Evolutionary conservation across 2,329 filamentous ascomycete genomes (phyloP).

Genomic region (Stemphylium vesicarium): DNA sequence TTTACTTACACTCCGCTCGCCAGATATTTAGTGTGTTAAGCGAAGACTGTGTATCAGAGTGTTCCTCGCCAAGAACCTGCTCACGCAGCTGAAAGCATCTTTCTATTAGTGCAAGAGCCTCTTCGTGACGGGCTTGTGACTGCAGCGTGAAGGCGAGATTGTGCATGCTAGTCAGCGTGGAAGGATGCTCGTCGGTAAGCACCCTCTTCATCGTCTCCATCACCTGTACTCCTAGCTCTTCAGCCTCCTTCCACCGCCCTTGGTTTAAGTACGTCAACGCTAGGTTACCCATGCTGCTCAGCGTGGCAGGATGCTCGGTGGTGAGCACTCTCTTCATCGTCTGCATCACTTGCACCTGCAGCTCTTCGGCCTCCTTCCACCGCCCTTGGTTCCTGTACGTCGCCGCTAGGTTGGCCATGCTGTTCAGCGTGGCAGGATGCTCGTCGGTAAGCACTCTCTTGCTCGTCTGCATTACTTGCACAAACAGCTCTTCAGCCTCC

Average conservation of each 20-base stretch:
- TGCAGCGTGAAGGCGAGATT: slow-evolving; percentile 3
- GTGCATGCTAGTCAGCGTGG: slow-evolving; percentile 9
- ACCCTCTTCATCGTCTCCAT: slow-evolving; percentile 19
- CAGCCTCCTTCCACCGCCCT: slow-evolving; percentile 3
- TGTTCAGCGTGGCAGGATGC: too few species aligned
- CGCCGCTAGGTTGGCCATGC: slow-evolving; percentile 1
- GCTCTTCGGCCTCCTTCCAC: slow-evolving; percentile 19
- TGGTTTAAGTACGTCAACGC: too few species aligned
- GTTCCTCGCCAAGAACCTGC: slow-evolving; percentile 2
- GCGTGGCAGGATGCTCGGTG: too few species aligned
- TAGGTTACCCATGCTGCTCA: too few species aligned
- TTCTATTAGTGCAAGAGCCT: slow-evolving; percentile 9
- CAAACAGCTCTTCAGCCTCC: too few species aligned
- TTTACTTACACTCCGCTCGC: neutral
- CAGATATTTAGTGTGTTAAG: neutral
- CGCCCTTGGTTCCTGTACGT: neutral
- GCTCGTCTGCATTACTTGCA: too few species aligned
- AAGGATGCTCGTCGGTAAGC: slow-evolving; percentile 5
- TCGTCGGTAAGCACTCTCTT: too few species aligned
- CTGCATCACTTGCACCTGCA: slow-evolving; percentile 20
- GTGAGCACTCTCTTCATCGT: slow-evolving; percentile 16
- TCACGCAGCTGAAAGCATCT: neutral
- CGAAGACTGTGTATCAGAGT: slow-evolving; percentile 1
- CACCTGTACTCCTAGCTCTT: slow-evolving; percentile 22
- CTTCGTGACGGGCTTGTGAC: neutral